These are phyloP conservation scores for Gracilaria domingensis DNA, from an alignment of 23 red algal genomes.

Conservation along the genomic window DNA sequence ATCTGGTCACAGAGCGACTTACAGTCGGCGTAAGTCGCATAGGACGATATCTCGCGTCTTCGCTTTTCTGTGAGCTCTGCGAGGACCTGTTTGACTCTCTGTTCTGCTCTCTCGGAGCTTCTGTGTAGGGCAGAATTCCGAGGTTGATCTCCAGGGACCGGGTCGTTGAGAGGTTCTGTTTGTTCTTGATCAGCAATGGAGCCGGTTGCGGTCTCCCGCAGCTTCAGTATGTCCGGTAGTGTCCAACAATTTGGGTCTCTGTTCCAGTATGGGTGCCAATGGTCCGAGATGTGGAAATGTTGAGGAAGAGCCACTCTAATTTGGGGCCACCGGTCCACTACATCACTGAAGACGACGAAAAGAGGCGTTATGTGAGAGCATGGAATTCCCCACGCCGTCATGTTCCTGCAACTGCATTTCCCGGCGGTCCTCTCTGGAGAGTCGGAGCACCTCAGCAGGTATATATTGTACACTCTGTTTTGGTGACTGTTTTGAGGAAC, in stretches of 20 bases:
- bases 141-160: too few relatives aligned
- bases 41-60: not conserved
- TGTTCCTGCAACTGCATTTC: not conserved
- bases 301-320: not conserved
- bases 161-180: too few relatives aligned
- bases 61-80: not conserved
- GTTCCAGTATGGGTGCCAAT: not conserved
- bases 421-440: not conserved
- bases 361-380: not conserved
- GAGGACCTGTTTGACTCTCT: not conserved
- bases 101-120: too few relatives aligned
- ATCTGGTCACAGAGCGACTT: not conserved
- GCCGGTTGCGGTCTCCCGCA: not conserved
- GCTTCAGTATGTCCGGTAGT: not conserved
- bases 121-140: too few relatives aligned
- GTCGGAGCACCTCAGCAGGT: not conserved
- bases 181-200: not conserved
- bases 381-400: not conserved
- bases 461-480: not conserved
- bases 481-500: too few relatives aligned
- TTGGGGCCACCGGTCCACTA: not conserved
- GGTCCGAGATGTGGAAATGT: not conserved
- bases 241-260: not conserved
- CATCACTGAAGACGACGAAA: not conserved
- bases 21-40: not conserved